Conservation (phyloP, 177 flowering plant species). For the Vitis hybrid region DNA sequence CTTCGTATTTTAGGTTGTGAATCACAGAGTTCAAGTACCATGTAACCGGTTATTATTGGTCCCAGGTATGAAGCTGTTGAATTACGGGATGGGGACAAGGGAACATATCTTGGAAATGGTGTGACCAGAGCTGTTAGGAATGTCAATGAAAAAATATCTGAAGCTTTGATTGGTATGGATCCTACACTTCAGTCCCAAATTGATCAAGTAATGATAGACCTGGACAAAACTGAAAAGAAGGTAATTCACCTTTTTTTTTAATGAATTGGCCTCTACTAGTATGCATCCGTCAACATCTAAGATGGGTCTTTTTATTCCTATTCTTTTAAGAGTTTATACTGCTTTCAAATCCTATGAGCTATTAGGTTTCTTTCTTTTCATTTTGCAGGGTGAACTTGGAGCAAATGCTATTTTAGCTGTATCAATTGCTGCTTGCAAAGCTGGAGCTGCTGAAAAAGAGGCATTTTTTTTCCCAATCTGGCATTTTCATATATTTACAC, state of each 20-base stretch:
- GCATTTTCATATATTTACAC: background rate
- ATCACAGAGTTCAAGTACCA: background rate
- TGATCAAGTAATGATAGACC: slow-evolving; percentile 91
- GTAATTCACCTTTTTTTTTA: slow-evolving; percentile 25
- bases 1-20: background rate
- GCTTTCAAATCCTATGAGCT: background rate
- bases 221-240: slow-evolving; percentile 97
- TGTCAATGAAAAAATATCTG: slow-evolving; percentile 81
- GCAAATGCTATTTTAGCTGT: slow-evolving; percentile 97
- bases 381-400: slow-evolving; percentile 85
- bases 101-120: slow-evolving; percentile 83
- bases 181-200: slow-evolving; percentile 90
- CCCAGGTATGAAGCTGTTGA: slow-evolving; percentile 88
- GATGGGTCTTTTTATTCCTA: background rate
- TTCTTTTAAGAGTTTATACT: background rate
- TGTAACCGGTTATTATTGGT: slow-evolving; percentile 3
- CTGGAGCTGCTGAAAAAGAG: slow-evolving; percentile 99
- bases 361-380: background rate
- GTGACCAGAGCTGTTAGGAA: slow-evolving; percentile 84
- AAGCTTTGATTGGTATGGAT: slow-evolving; percentile 92
- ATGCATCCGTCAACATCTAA: too few relatives aligned
- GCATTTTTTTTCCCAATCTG: slow-evolving; percentile 29
- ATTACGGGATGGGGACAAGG: slow-evolving; percentile 91
- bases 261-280: too few relatives aligned
- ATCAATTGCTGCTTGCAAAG: slow-evolving; percentile 98